phyloP scores from a whole-genome alignment of 768 basidiomycete genomes.

The Russula lepida region DNA sequence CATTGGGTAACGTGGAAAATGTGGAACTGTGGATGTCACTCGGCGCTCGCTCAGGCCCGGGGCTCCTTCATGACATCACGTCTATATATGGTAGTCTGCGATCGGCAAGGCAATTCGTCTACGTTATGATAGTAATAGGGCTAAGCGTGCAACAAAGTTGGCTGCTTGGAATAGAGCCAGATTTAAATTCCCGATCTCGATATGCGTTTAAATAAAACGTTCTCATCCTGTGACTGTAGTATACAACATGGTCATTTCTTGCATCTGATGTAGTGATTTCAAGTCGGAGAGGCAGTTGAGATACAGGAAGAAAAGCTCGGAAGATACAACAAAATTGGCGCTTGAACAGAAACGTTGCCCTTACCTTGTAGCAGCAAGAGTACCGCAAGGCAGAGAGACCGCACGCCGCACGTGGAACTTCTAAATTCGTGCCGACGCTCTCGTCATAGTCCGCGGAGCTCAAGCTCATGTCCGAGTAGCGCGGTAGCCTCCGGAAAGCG shows the following conservation, averaged over 20 bases:
- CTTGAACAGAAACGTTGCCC: not conserved
- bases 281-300: not conserved
- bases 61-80: not conserved
- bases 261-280: not conserved
- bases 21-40: not conserved
- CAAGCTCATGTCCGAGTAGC: slow-evolving; percentile 4
- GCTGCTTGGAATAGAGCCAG: not conserved
- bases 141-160: not conserved
- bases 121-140: too few relatives aligned
- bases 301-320: not conserved
- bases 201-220: not conserved
- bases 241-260: not conserved
- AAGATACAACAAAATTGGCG: not conserved
- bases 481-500: slow-evolving; percentile 16
- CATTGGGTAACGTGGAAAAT: too few relatives aligned
- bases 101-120: too few relatives aligned
- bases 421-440: not conserved
- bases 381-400: not conserved
- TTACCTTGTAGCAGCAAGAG: not conserved
- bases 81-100: not conserved
- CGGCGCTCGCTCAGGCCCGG: not conserved
- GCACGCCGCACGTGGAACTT: not conserved
- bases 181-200: not conserved
- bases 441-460: slow-evolving; percentile 8
- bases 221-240: not conserved